phyloP scores from a whole-genome alignment of 768 basidiomycete species.

The Boletus sp. region DNA sequence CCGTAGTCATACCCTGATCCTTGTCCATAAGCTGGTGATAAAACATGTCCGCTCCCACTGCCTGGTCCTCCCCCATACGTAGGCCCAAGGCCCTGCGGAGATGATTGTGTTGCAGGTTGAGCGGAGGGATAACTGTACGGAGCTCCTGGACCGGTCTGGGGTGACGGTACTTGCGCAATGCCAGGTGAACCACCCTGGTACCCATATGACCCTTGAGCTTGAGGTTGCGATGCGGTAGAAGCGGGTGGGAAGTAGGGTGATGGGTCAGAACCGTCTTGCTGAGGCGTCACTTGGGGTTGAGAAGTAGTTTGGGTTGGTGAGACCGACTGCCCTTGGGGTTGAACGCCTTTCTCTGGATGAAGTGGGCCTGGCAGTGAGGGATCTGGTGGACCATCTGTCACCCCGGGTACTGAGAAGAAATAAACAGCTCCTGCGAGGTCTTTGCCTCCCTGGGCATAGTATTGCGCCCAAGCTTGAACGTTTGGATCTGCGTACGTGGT shows the following conservation, averaged over 20 bases:
- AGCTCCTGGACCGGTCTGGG: constrained; percentile 5
- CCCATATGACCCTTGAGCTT: constrained; percentile 21
- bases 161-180: neutral
- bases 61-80: constrained; percentile 20
- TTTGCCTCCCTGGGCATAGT: constrained; percentile 76
- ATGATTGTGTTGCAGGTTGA: constrained; percentile 17
- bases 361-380: constrained; percentile 2
- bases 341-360: constrained; percentile 10
- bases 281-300: constrained; percentile 18
- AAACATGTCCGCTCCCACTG: constrained; percentile 19
- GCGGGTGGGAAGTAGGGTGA: constrained; percentile 11
- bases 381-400: constrained; percentile 44
- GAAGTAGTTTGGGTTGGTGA: constrained; percentile 15
- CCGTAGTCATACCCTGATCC: constrained; percentile 23
- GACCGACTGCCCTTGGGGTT: constrained; percentile 11
- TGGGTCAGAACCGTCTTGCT: constrained; percentile 9
- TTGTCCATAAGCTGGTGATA: constrained; percentile 18
- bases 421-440: constrained; percentile 77
- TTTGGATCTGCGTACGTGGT: constrained; percentile 73
- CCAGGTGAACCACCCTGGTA: constrained; percentile 17
- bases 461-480: constrained; percentile 83
- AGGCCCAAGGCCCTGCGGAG: constrained; percentile 10
- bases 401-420: constrained; percentile 73
- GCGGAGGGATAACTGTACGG: constrained; percentile 18
- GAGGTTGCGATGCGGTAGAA: constrained; percentile 12